These are phyloP conservation scores for Penicillium fuscoglaucum DNA, from an alignment of 2,329 filamentous ascomycete species.

Conservation along the genomic window DNA sequence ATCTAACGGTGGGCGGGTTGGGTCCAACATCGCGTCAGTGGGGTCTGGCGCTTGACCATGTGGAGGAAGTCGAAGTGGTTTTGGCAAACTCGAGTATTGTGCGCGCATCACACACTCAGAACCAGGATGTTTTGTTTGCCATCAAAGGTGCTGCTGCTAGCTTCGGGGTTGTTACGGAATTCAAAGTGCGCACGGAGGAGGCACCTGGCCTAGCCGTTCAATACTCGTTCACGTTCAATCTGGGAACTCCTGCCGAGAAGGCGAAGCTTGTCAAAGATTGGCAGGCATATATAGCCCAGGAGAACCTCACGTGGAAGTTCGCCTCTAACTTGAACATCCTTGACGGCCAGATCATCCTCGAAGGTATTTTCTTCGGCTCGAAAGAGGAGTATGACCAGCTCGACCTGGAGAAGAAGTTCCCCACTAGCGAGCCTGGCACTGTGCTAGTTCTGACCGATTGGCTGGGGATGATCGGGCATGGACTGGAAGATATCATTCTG, in stretches of 20 bases:
- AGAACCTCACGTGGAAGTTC: conserved; percentile 59
- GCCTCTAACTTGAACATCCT: conserved; percentile 57
- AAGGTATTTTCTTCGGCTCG: conserved; percentile 63
- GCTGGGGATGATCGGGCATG: background rate
- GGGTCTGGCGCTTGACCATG: conserved; percentile 54
- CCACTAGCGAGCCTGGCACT: conserved; percentile 9
- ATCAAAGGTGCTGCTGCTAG: conserved; percentile 38
- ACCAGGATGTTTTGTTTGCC: conserved; percentile 38
- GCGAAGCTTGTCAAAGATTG: conserved; percentile 56
- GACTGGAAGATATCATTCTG: background rate
- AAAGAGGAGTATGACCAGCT: conserved; percentile 55
- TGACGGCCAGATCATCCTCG: conserved; percentile 58
- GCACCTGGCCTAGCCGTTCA: conserved; percentile 52
- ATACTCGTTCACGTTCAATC: conserved; percentile 56
- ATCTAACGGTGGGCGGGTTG: conserved; percentile 37
- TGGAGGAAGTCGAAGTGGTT: conserved; percentile 51
- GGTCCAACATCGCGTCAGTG: conserved; percentile 48
- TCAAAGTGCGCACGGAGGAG: conserved; percentile 39
- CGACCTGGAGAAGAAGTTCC: conserved; percentile 29
- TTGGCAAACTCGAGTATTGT: conserved; percentile 42
- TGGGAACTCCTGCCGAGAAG: conserved; percentile 51
- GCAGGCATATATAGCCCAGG: conserved; percentile 59
- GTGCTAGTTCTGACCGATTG: conserved; percentile 16
- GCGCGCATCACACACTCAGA: conserved; percentile 29
- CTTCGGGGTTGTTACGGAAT: conserved; percentile 44